These are phyloP conservation scores for Wickerhamiella parazyma DNA, from an alignment of 805 yeast genomes.

Conservation along the genomic window DNA sequence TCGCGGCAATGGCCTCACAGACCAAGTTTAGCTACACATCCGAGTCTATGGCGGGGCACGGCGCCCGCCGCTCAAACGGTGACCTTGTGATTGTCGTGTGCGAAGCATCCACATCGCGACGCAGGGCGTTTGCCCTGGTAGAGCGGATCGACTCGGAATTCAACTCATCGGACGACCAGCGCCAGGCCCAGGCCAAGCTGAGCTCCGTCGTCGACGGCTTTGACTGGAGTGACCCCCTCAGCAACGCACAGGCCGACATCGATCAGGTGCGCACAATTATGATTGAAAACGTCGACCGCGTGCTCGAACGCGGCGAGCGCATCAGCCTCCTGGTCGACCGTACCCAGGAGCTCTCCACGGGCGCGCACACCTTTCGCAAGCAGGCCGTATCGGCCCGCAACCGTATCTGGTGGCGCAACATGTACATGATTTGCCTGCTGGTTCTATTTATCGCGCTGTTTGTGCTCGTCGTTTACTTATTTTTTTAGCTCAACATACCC, in stretches of 20 bases:
- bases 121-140: conserved; percentile 19
- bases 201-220: conserved; percentile 8
- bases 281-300: conserved; percentile 59
- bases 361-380: conserved; percentile 55
- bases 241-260: conserved; percentile 33
- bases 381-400: conserved; percentile 50
- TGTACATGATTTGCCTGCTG: conserved; percentile 15
- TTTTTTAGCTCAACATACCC: not conserved
- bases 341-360: conserved; percentile 56
- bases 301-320: conserved; percentile 67
- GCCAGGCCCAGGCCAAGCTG: conserved; percentile 11
- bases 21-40: conserved; percentile 15
- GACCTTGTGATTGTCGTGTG: conserved; percentile 13
- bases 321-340: conserved; percentile 61
- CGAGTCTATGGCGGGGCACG: conserved; percentile 14
- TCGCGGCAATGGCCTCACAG: conserved; percentile 16
- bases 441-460: not conserved
- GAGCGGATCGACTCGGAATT: conserved; percentile 17
- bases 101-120: conserved; percentile 16
- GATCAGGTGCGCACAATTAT: conserved; percentile 52
- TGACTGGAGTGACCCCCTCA: conserved; percentile 18
- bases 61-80: conserved; percentile 6
- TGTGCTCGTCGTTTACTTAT: conserved; percentile 2
- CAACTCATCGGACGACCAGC: conserved; percentile 9
- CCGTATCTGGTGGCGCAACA: conserved; percentile 53